A percentile compares a stretch with the other conserved stretches of the same genome.
phyloP scores from a whole-genome alignment of 2,329 filamentous ascomycete genomes.

The Zymoseptoria pseudotritici region DNA sequence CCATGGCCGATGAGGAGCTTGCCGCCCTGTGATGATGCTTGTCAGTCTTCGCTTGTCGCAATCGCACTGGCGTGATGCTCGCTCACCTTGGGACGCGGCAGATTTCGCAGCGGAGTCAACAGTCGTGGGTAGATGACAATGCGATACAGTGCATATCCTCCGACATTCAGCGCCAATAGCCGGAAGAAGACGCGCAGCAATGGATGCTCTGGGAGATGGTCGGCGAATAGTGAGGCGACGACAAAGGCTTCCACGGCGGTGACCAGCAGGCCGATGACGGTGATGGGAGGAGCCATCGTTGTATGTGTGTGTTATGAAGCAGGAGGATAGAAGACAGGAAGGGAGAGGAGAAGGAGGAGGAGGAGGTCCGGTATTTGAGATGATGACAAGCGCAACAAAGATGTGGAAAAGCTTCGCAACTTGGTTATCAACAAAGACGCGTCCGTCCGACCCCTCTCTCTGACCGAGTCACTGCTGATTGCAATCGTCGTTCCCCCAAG shows the following conservation, averaged over 20 bases:
- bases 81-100: conserved; percentile 28
- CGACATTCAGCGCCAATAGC: conserved; percentile 10
- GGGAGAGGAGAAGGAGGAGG: background rate
- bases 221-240: conserved; percentile 7
- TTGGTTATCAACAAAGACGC: background rate
- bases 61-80: background rate
- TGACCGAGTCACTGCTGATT: background rate
- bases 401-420: background rate
- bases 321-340: background rate
- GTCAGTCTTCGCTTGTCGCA: background rate
- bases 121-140: conserved; percentile 31
- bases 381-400: background rate
- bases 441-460: background rate
- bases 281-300: background rate
- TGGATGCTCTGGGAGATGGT: conserved; percentile 15
- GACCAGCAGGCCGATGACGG: conserved; percentile 2
- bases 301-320: background rate
- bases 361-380: background rate
- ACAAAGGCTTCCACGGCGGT: conserved; percentile 7
- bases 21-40: conserved; percentile 14
- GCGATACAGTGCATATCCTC: conserved; percentile 10
- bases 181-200: conserved; percentile 16
- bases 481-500: background rate
- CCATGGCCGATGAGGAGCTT: conserved; percentile 32
- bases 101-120: conserved; percentile 33